Evolutionary conservation across 1,139 yeast genomes (phyloP), one percentile per base, ranked within the genome.

Genomic region (Suhomyces terraborum): DNA sequence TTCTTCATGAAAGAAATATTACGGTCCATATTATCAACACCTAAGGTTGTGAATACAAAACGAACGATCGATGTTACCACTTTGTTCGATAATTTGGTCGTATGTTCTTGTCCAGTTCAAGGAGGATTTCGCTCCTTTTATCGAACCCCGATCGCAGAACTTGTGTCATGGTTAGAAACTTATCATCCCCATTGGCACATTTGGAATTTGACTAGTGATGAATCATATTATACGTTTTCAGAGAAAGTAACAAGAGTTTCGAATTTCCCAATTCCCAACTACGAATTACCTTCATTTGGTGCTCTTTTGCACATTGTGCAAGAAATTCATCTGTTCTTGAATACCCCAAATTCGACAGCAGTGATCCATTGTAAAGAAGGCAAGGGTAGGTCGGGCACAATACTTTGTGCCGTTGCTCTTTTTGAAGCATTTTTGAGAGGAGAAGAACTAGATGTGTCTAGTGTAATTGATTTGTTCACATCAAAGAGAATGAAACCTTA

Each of bases 311-410:
- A 55, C 2, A 59, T 77, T 2, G 69, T 82, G 0, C 54, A 58
- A 12, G 75, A 73, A 1, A 74, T 91, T 8, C 64, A 72, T 36
- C 49, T 52, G 1, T 83, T 61, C 48, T 54, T 84, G 23, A n/a
- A 7, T 14, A 8, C 33, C 2, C 21, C 32, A n/a, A 9, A 10
- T 1, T 21, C 46, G 2, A 81, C 82, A 1, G 94, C 86, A 0
- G 75, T 89, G 0, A 62, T 91, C 8, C 98, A 93, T 57, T 93
- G 98, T 57, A 83, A 86, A 54, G 89, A 88, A 45, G 98, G 98
- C 0, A 91, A 88, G 58, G 98, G 98, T 0, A 67, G 98, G 24
- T 82, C 95, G 0, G 98, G 98, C 0, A 77, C 91, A 0, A 64
- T 88, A 3, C 76, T 78, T 3, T 80, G 89, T 51, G 88, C 91